Evolutionary conservation across 192 early-diverging fungal species (phyloP).

Genomic region (Dispira simplex): DNA sequence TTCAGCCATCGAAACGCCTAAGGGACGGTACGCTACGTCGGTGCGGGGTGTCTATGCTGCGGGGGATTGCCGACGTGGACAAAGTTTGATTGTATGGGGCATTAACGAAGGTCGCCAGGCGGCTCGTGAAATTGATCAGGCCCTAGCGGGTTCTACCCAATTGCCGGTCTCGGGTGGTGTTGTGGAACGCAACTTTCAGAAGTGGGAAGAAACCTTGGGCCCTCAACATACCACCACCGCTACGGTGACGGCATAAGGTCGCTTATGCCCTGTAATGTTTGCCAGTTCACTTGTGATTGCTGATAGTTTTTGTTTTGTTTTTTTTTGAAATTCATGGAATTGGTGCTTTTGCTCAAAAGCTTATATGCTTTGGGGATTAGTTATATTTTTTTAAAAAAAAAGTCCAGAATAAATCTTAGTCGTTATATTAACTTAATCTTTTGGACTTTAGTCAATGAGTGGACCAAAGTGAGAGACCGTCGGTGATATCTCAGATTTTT

Average conservation of each 20-base stretch:
- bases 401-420: no score
- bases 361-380: no score
- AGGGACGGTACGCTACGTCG: constrained; percentile 61
- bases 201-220: neutral
- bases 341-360: no score
- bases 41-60: constrained; percentile 83
- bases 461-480: no score
- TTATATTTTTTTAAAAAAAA: no score
- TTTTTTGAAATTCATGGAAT: no score
- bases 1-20: constrained; percentile 67
- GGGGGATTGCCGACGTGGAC: constrained; percentile 93
- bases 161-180: constrained; percentile 86
- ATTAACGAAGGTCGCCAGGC: constrained; percentile 96
- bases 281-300: no score
- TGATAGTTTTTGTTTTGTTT: no score
- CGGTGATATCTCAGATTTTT: no score
- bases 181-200: constrained; percentile 28
- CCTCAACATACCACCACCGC: constrained; percentile 19
- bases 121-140: constrained; percentile 82
- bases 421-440: no score
- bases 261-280: no score
- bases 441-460: no score
- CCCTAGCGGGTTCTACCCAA: constrained; percentile 61
- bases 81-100: constrained; percentile 93
- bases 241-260: neutral